phyloP scores from a whole-genome alignment of 2,329 filamentous ascomycete genomes.

The Epichloe sibirici region DNA sequence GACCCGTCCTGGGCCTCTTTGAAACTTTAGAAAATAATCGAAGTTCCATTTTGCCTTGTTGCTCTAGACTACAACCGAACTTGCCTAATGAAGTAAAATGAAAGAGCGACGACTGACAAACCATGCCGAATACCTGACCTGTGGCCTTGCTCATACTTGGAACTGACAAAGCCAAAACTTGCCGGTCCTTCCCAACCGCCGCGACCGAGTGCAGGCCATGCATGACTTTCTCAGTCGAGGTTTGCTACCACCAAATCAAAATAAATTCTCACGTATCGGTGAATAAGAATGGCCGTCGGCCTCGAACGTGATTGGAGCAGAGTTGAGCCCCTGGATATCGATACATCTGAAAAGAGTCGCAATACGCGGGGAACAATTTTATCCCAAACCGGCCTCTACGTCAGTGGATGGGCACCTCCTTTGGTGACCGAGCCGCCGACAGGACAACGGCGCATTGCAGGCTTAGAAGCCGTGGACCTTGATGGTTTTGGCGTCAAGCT shows the following conservation, averaged over 20 bases:
- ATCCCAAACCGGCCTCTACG: constrained; percentile 19
- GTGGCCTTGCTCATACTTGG: constrained; percentile 16
- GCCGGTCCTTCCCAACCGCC: constrained; percentile 2
- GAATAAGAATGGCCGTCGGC: constrained; percentile 16
- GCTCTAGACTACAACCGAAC: constrained; percentile 23
- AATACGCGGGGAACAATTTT: constrained; percentile 14
- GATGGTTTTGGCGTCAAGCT: constrained; percentile 91
- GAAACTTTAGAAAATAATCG: neutral
- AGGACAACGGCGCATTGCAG: constrained; percentile 27
- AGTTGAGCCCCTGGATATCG: constrained; percentile 20
- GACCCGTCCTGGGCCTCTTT: neutral
- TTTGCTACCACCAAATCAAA: constrained; percentile 10
- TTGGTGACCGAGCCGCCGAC: constrained; percentile 17
- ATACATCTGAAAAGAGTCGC: constrained; percentile 13
- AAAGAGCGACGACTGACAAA: constrained; percentile 25
- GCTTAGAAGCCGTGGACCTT: constrained; percentile 58
- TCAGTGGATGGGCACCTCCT: constrained; percentile 16
- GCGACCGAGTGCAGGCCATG: constrained; percentile 3
- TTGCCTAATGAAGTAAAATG: constrained; percentile 16
- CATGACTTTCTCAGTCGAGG: neutral
- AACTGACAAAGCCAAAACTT: constrained; percentile 8
- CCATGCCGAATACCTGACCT: constrained; percentile 17
- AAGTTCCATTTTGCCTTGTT: constrained; percentile 9
- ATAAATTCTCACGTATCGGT: constrained; percentile 15
- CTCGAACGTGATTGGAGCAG: constrained; percentile 14